These are phyloP conservation scores for Paraphoma sp. DNA, from an alignment of 2,329 filamentous ascomycete genomes.

Conservation along the genomic window DNA sequence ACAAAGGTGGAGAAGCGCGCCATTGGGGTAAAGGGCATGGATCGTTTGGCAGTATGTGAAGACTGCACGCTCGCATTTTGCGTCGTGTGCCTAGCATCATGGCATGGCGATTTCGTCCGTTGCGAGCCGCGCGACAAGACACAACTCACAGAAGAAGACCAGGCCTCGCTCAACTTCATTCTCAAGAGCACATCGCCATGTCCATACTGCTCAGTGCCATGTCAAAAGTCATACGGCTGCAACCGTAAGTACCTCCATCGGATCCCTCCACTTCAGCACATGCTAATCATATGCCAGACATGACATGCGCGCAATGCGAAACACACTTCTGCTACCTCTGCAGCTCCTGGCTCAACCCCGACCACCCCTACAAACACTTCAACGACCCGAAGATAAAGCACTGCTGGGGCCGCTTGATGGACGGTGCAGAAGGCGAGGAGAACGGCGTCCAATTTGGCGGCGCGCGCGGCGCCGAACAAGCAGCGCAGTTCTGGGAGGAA, in stretches of 20 bases:
- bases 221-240: constrained; percentile 91
- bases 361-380: constrained; percentile 88
- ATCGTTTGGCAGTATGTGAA: constrained; percentile 83
- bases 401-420: constrained; percentile 90
- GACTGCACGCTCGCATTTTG: constrained; percentile 81
- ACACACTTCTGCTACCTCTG: constrained; percentile 97
- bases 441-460: constrained; percentile 53
- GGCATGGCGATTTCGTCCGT: constrained; percentile 90
- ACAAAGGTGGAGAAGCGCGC: constrained; percentile 30
- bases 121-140: constrained; percentile 69
- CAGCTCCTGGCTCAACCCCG: constrained; percentile 79
- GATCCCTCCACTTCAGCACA: too few relatives aligned
- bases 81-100: constrained; percentile 74
- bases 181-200: constrained; percentile 82
- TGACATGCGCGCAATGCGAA: constrained; percentile 88
- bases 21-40: constrained; percentile 57
- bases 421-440: constrained; percentile 79
- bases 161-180: constrained; percentile 85
- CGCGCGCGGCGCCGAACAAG: constrained; percentile 51
- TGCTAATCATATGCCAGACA: too few relatives aligned
- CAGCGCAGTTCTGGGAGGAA: constrained; percentile 46
- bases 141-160: constrained; percentile 83
- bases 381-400: constrained; percentile 68
- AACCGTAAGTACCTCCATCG: constrained; percentile 99
- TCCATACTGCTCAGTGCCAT: constrained; percentile 83